Percentiles rank a stretch among this genome's conserved stretches.
Conservation (phyloP, 768 basidiomycete species). For the Daedalea quercina region DNA sequence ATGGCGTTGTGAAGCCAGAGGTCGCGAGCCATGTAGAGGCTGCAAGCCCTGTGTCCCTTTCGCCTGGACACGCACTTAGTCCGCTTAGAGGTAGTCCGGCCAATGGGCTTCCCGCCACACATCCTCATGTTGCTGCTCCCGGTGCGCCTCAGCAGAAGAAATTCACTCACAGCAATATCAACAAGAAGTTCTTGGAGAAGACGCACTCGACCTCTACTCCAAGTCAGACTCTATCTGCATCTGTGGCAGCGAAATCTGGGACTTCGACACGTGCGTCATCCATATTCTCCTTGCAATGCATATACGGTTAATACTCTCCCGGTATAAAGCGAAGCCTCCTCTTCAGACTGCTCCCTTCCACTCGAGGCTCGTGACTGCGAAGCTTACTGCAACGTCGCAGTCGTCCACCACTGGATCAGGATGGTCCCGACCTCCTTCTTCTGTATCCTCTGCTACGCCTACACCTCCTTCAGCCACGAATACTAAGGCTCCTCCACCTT, state of each 20-base stretch:
- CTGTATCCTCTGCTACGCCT: conserved; percentile 51
- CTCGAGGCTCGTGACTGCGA: conserved; percentile 81
- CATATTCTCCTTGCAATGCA: not conserved
- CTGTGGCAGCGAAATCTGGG: conserved; percentile 42
- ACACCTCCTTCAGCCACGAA: conserved; percentile 38
- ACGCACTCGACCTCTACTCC: conserved; percentile 54
- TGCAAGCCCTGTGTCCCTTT: conserved; percentile 16
- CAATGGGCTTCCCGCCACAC: conserved; percentile 10
- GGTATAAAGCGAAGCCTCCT: conserved; percentile 45
- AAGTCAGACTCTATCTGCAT: conserved; percentile 35
- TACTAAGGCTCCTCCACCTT: conserved; percentile 29
- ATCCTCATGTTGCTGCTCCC: conserved; percentile 10
- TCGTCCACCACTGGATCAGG: conserved; percentile 56
- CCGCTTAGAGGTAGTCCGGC: not conserved
- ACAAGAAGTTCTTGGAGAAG: conserved; percentile 96
- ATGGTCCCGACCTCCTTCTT: conserved; percentile 77
- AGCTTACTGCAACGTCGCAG: conserved; percentile 65
- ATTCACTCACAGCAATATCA: conserved; percentile 87
- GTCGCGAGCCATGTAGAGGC: conserved; percentile 3
- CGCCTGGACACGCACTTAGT: conserved; percentile 11
- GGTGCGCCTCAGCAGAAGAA: conserved; percentile 63
- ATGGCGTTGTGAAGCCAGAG: conserved; percentile 4
- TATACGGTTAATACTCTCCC: not conserved
- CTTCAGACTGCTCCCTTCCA: conserved; percentile 51
- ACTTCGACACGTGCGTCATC: conserved; percentile 43